Percentiles rank a stretch among this genome's conserved stretches.
These are phyloP conservation scores for Clavariopsis aquatica DNA, from an alignment of 495 filamentous ascomycete species.

Conservation along the genomic window DNA sequence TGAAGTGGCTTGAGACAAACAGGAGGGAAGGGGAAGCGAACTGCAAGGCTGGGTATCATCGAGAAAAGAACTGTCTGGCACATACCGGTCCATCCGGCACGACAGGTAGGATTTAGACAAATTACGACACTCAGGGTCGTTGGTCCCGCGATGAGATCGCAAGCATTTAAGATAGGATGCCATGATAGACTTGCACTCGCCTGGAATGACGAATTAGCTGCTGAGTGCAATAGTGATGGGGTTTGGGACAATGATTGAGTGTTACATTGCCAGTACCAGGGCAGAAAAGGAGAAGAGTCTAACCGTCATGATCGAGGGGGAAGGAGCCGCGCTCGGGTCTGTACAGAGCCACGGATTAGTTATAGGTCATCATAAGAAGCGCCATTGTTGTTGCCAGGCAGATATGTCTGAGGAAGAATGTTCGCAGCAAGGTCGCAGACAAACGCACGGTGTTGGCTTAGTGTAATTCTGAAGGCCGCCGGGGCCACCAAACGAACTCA, in stretches of 20 bases:
- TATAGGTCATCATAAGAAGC: not conserved
- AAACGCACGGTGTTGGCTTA: constrained; percentile 77
- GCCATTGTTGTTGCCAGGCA: not conserved
- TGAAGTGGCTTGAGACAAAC: constrained; percentile 15
- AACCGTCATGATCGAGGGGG: constrained; percentile 93
- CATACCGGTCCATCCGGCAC: constrained; percentile 94
- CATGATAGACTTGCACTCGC: constrained; percentile 92
- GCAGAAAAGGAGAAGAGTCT: constrained; percentile 30
- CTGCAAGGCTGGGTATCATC: constrained; percentile 18
- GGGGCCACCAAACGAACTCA: constrained; percentile 67
- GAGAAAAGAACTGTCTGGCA: constrained; percentile 30
- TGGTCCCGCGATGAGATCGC: constrained; percentile 75
- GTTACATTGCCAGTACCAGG: not conserved
- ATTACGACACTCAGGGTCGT: constrained; percentile 79
- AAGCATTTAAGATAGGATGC: constrained; percentile 79
- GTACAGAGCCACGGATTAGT: not conserved
- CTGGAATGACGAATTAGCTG: constrained; percentile 48
- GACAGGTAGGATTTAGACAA: constrained; percentile 83
- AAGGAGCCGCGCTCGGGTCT: constrained; percentile 96
- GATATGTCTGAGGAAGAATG: not conserved
- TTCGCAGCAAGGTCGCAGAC: not conserved
- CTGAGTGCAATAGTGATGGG: not conserved
- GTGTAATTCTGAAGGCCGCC: constrained; percentile 66
- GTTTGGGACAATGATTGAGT: not conserved
- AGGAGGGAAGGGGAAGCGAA: constrained; percentile 1